A percentile compares a stretch with the other conserved stretches of the same genome.
phyloP scores from a whole-genome alignment of 345 rosid genomes.

The Turritis glabra region DNA sequence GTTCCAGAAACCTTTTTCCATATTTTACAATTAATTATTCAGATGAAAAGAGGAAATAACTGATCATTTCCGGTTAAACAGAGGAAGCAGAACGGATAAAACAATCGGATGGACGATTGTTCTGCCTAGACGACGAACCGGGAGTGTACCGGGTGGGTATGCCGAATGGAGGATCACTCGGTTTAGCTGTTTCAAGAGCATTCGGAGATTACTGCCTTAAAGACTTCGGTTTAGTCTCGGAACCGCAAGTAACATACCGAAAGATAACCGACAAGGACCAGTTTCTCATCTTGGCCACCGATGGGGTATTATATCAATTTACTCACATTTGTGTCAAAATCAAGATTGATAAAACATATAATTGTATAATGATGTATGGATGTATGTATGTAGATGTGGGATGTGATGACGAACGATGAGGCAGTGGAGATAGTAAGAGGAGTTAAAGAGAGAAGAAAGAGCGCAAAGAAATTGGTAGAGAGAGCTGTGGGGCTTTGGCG shows the following conservation, averaged over 20 bases:
- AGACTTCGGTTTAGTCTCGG: slow-evolving; percentile 81
- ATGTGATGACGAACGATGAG: slow-evolving; percentile 75
- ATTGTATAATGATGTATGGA: background rate
- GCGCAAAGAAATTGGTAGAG: slow-evolving; percentile 73
- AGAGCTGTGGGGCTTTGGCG: slow-evolving; percentile 72
- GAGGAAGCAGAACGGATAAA: slow-evolving; percentile 87
- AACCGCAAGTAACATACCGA: slow-evolving; percentile 65
- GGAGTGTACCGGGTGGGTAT: slow-evolving; percentile 76
- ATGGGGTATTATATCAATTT: slow-evolving; percentile 55
- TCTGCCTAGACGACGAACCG: slow-evolving; percentile 74
- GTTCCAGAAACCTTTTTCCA: background rate
- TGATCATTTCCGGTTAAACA: slow-evolving; percentile 34
- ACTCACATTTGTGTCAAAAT: background rate
- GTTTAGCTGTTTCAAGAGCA: slow-evolving; percentile 81
- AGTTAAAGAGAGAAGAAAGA: slow-evolving; percentile 50
- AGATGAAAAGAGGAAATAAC: background rate
- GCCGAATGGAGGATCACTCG: slow-evolving; percentile 64
- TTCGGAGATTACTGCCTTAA: slow-evolving; percentile 84
- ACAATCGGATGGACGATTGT: slow-evolving; percentile 61
- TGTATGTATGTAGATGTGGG: slow-evolving; percentile 65
- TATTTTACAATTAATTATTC: background rate
- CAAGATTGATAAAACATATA: background rate
- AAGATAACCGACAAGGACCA: slow-evolving; percentile 60
- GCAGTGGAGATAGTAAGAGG: slow-evolving; percentile 73
- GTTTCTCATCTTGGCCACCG: slow-evolving; percentile 78